Base-by-base conservation (phyloP, 495 filamentous ascomycete species). In the Wilcoxina mikolae region DNA sequence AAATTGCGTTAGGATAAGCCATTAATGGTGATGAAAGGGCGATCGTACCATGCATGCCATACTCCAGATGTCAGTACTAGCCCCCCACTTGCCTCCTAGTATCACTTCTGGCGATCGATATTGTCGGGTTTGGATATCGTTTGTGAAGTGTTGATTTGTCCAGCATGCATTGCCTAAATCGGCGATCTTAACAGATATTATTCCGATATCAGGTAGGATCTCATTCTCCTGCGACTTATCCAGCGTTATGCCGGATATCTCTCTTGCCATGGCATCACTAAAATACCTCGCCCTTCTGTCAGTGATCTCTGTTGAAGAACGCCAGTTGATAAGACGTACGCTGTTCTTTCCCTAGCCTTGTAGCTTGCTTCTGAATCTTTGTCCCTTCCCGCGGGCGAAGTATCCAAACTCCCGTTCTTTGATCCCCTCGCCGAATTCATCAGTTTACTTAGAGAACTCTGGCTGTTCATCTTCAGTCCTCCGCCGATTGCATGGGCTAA, bases 121-220 rank as follows among this genome's bases (percentile, higher is more conserved):
- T 68, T 99, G 91, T 61, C 91, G 78, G 5, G 91, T 99, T 62
- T 99, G 91, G 57, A 99, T 99, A 65, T 99, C 91, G 62, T 99
- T 95, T 58, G 91, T 99, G 70, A 99, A 99, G 68, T 99, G 91
- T 67, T 99, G 91, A 27, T 85, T 83, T 23, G 94, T 88, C 91
- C 91, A 99, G 71, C 91, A 99, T 9, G 91, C 91, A 66, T 99
- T 99, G 28, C 91, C 91, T 53, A 99, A 74, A 73, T 99, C 91
- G 12, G 91, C 91, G 68, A 99, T 99, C 73, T 99, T 99, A 62
- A 99, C 91, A 2, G 88, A 95, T 55, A 99, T 99, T 41, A 84
- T 87, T 56, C 89, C 82, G 54, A 76, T 60, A 20, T 63, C 67
- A 27, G 57, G 68, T 45, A 66, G 67, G 44, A 77, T 67, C 18